phyloP scores from a whole-genome alignment of 139 green algal genomes.

The Protoeuglena noctilucae region DNA sequence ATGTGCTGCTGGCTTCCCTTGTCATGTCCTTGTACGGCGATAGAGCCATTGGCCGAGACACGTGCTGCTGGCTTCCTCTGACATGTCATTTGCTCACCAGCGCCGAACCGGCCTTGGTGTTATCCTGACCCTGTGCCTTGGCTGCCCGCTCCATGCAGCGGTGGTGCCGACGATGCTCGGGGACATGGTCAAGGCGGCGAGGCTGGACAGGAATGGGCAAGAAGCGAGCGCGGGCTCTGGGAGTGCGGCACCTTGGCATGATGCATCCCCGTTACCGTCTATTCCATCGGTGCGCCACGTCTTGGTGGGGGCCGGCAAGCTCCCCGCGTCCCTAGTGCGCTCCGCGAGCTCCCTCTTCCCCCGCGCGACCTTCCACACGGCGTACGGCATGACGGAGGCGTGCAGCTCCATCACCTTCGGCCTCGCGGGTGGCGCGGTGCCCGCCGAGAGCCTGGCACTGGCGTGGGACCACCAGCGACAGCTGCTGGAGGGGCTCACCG shows the following conservation, averaged over 20 bases:
- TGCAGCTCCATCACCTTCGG: slow-evolving; percentile 65
- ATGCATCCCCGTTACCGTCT: too few relatives aligned
- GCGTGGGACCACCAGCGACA: too few relatives aligned
- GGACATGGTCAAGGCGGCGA: slow-evolving; percentile 32
- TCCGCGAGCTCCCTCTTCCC: slow-evolving; percentile 26
- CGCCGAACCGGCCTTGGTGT: too few relatives aligned
- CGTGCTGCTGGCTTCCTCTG: too few relatives aligned
- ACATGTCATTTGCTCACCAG: too few relatives aligned
- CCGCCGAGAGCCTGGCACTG: too few relatives aligned
- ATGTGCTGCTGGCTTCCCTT: too few relatives aligned
- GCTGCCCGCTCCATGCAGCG: too few relatives aligned
- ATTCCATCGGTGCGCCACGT: slow-evolving; percentile 12
- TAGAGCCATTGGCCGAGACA: too few relatives aligned
- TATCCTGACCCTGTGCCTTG: too few relatives aligned
- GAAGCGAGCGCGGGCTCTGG: slow-evolving; percentile 1
- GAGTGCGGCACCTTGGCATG: slow-evolving; percentile 2
- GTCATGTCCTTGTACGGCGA: too few relatives aligned
- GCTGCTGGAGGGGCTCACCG: too few relatives aligned
- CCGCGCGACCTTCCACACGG: slow-evolving; percentile 31
- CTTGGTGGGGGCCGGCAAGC: slow-evolving; percentile 26
- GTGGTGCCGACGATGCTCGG: slow-evolving; percentile 70
- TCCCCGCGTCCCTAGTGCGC: slow-evolving; percentile 1
- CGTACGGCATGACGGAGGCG: slow-evolving; percentile 81
- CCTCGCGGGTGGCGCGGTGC: background rate
- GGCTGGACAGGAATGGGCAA: slow-evolving; percentile 1